Conservation (phyloP, 192 early-diverging fungal species). For the Entophlyctis helioformis region DNA sequence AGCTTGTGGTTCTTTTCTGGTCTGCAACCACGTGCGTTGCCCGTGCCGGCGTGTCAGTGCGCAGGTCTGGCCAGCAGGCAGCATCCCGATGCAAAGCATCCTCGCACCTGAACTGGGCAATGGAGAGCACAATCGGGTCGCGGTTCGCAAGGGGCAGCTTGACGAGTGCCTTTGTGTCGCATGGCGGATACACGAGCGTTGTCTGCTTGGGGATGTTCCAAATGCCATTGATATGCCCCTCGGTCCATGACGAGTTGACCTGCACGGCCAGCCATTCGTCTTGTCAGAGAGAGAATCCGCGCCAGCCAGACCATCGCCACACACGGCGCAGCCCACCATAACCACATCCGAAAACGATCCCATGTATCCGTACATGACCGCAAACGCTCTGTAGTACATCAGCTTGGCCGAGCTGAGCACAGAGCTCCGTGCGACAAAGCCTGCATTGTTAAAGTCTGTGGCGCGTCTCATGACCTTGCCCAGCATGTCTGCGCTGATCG, state of each 20-base stretch:
- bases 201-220: constrained; percentile 54
- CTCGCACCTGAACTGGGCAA: constrained; percentile 78
- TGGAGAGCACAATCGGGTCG: constrained; percentile 57
- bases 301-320: background rate
- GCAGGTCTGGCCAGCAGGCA: too few species aligned
- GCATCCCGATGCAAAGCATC: background rate
- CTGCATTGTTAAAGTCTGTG: constrained; percentile 54
- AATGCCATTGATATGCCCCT: constrained; percentile 73
- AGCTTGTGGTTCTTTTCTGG: constrained; percentile 89
- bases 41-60: background rate
- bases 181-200: constrained; percentile 82
- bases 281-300: too few species aligned
- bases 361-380: constrained; percentile 57
- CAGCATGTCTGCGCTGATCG: constrained; percentile 88
- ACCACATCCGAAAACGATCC: constrained; percentile 72
- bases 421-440: constrained; percentile 36
- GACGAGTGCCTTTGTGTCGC: constrained; percentile 61
- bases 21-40: constrained; percentile 12
- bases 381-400: constrained; percentile 77
- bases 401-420: background rate
- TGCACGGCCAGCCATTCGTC: too few species aligned
- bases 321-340: constrained; percentile 36
- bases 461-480: constrained; percentile 49
- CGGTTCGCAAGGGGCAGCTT: constrained; percentile 42
- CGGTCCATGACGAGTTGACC: constrained; percentile 95